Base-by-base conservation (phyloP, 345 rosid genomes). In the Physaria fendleri region DNA sequence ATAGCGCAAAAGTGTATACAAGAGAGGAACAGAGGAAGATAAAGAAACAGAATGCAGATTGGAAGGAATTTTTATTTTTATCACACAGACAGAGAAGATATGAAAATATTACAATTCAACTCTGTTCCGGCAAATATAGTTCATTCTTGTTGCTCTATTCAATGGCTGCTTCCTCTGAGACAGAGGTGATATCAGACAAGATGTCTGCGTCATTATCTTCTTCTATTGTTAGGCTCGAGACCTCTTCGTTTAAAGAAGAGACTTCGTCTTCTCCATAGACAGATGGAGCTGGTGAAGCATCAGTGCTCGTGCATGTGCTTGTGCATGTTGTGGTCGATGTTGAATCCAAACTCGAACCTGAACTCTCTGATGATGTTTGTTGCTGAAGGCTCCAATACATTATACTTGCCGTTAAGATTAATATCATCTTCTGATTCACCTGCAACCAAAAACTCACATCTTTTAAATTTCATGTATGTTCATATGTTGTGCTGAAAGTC, bases 391-490 rank as follows among this genome's bases (percentile, higher is more conserved):
- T 82, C 96, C 95, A 92, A 79, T 80, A 88, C 98, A 88, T 92
- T 43, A 92, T 76, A 74, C 98, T 88, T 15, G 98, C 96, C 2
- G 92, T 83, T 45, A 92, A 72, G 8, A 90, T 85, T 3, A 88
- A 74, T 55, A 92, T 84, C 98, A 88, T 92, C 85, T 92, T 92
- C 71, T 81, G 98, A 77, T 92, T 88, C 34, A 92, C 98, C 98
- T 91, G 88, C 6, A 56, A n/a, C 50, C n/a, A 22, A 42, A 23
- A 16, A 56, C 30, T 57, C 28, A 24, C 30, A 20, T 34, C 30
- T 13, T 34, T 42, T 42, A 30, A 11, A 56, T 23, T 13, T 4
- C 5, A 16, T 28, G 28, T 12, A 28, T 18, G 27, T 8, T 16
- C 18, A 18, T 12, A 28, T 18, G 27, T 8, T 16, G 17, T 27